Evolutionary conservation across 2,329 filamentous ascomycete species (phyloP), one percentile per base, ranked within the genome.

Genomic region (Calonectria leucothoes): DNA sequence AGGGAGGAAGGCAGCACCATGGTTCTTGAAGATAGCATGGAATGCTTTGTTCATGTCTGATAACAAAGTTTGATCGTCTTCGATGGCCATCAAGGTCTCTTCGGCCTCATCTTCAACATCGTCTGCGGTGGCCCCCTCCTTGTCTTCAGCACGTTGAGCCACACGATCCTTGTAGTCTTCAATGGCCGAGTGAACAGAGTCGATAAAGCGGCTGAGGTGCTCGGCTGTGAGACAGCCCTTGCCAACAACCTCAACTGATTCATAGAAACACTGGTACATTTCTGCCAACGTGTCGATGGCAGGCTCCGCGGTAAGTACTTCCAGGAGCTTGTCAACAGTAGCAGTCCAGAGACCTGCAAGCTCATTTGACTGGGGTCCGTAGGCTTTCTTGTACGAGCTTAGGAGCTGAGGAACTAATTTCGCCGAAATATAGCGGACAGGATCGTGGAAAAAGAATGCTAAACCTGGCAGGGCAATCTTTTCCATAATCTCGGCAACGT

Each of bases 41-140:
- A 98, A 99, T 0, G 97, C 96, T 89, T 99, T 99, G 91, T 99
- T 99, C 97, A 99, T 99, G 82, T 99, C 97, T 2, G 96, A 98
- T 52, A 99, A 90, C 23, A 99, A 89, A 27, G 95, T 98, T 85
- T 98, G 96, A 82, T 99, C 97, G 79, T 99, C 97, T 84, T 99
- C 97, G 61, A 99, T 96, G 15, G 96, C 97, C 79, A 97, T 94
- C 37, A 97, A 89, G 55, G 93, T 91, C 66, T 98, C 96, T 79
- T 98, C 94, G 20, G 93, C 93, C 73, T 97, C 93, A 81, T 98
- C 96, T 77, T 98, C 96, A 20, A 93, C 96, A 71, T 98, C 96
- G 67, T 97, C 95, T 3, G 93, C 92, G 27, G 96, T 94, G 15
- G 86, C 87, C 12, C 88, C 89, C 59, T 92, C 93, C 79, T 93